Percentiles rank a stretch among this genome's conserved stretches.
Conservation (phyloP, 2,329 filamentous ascomycete genomes). For the Colletotrichum endophyticum region DNA sequence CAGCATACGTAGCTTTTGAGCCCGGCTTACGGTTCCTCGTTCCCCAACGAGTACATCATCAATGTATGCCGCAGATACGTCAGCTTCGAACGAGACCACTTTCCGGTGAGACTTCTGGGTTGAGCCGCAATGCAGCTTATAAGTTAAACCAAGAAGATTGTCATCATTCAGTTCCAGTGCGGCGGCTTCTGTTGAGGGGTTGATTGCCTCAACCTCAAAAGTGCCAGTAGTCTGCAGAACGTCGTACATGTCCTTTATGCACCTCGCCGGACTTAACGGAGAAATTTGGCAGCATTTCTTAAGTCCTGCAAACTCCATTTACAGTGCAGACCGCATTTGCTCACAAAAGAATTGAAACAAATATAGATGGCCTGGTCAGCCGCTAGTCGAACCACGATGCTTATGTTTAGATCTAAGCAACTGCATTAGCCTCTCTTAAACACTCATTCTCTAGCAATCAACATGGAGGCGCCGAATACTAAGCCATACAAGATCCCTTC, state of each 20-base stretch:
- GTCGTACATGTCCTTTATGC: not conserved
- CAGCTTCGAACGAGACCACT: fast-evolving
- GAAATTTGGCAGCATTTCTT: not conserved
- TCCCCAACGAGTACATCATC: not conserved
- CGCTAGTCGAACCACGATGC: not conserved
- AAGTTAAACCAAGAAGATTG: not conserved
- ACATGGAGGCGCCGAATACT: not conserved
- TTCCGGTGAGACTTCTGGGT: fast-evolving
- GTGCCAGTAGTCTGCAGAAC: not conserved
- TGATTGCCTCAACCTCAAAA: fast-evolving
- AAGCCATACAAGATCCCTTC: not conserved
- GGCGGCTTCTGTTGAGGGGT: not conserved
- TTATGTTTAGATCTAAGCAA: fast-evolving
- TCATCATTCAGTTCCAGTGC: not conserved
- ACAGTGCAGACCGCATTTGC: not conserved
- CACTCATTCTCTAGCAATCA: fast-evolving
- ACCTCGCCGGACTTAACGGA: not conserved
- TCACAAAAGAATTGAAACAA: not conserved
- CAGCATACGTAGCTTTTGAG: not conserved
- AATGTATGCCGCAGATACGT: not conserved
- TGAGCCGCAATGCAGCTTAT: not conserved
- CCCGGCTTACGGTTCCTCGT: not conserved
- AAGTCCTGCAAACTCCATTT: not conserved
- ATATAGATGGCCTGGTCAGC: not conserved
- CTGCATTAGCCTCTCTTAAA: not conserved